phyloP scores from a whole-genome alignment of 768 basidiomycete genomes.

The Stropharia rugosoannulata region DNA sequence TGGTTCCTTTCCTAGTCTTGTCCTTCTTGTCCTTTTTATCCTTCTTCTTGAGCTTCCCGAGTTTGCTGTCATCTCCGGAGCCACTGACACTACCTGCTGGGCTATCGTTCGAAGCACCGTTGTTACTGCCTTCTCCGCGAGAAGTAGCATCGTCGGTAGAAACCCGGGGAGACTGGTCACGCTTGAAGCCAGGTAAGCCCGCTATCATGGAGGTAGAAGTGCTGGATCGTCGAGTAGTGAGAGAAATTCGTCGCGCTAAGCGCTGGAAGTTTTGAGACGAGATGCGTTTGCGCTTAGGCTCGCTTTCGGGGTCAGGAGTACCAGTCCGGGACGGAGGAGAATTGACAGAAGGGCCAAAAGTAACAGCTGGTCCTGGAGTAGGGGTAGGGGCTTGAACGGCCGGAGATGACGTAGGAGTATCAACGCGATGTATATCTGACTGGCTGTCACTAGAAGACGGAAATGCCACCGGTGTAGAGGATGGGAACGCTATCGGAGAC shows the following conservation, averaged over 20 bases:
- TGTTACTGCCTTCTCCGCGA: constrained; percentile 41
- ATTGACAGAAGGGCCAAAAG: constrained; percentile 59
- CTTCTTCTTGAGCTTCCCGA: constrained; percentile 40
- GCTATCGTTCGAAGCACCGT: constrained; percentile 44
- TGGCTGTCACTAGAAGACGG: constrained; percentile 12
- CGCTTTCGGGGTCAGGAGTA: constrained; percentile 74
- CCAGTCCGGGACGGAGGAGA: constrained; percentile 67
- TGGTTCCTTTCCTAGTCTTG: constrained; percentile 46
- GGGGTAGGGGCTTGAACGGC: constrained; percentile 28
- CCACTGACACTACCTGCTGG: constrained; percentile 53
- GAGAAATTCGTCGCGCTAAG: constrained; percentile 70
- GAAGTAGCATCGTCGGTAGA: constrained; percentile 44
- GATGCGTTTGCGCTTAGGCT: constrained; percentile 77
- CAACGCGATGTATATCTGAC: constrained; percentile 8
- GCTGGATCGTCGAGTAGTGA: constrained; percentile 58
- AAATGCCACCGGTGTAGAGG: constrained; percentile 12
- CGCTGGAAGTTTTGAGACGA: constrained; percentile 87
- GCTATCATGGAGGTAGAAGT: constrained; percentile 48
- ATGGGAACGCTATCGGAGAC: constrained; percentile 12
- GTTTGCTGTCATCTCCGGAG: constrained; percentile 40
- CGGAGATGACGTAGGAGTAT: constrained; percentile 1
- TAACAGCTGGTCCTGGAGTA: constrained; percentile 44
- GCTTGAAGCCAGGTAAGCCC: constrained; percentile 53
- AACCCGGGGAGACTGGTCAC: constrained; percentile 43
- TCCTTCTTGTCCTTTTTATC: constrained; percentile 61